phyloP scores from a whole-genome alignment of 2,329 filamentous ascomycete genomes.

The Madurella mycetomatis region DNA sequence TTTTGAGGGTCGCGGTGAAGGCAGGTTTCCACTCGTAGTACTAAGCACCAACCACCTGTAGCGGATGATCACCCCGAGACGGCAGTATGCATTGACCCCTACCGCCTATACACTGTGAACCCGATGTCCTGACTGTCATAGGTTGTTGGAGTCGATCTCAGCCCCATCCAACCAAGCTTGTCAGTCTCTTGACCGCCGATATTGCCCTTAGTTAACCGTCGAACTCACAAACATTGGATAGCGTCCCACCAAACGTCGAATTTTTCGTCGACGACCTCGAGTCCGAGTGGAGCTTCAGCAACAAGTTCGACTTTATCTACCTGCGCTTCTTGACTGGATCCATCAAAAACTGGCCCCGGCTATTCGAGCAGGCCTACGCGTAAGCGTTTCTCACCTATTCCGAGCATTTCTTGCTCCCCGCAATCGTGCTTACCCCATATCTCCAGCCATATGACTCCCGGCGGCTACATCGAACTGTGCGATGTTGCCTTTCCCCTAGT shows the following conservation, averaged over 20 bases:
- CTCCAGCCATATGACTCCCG: conserved; percentile 27
- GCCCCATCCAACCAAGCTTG: conserved; percentile 32
- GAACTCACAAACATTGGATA: neutral
- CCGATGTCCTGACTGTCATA: conserved; percentile 3
- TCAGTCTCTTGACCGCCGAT: neutral
- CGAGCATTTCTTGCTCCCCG: neutral
- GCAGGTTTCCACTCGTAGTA: neutral
- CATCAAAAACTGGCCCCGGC: conserved; percentile 25
- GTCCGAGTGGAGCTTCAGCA: conserved; percentile 26
- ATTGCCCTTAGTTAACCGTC: too few relatives aligned
- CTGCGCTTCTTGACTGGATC: conserved; percentile 27
- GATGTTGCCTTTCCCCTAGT: conserved; percentile 1
- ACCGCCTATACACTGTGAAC: conserved; percentile 15
- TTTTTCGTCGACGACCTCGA: conserved; percentile 31
- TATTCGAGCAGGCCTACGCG: conserved; percentile 23
- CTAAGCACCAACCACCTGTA: neutral
- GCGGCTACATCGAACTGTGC: conserved; percentile 9
- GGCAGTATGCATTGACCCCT: conserved; percentile 26
- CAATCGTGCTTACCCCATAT: conserved; percentile 31
- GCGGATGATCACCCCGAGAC: conserved; percentile 17
- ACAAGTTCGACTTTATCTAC: conserved; percentile 30
- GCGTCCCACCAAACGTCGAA: conserved; percentile 25
- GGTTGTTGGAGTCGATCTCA: conserved; percentile 33
- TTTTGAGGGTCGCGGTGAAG: neutral
- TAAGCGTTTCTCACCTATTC: neutral